Evolutionary conservation across 2,329 filamentous ascomycete species (phyloP).

Genomic region (Aspergillus phoenicis): DNA sequence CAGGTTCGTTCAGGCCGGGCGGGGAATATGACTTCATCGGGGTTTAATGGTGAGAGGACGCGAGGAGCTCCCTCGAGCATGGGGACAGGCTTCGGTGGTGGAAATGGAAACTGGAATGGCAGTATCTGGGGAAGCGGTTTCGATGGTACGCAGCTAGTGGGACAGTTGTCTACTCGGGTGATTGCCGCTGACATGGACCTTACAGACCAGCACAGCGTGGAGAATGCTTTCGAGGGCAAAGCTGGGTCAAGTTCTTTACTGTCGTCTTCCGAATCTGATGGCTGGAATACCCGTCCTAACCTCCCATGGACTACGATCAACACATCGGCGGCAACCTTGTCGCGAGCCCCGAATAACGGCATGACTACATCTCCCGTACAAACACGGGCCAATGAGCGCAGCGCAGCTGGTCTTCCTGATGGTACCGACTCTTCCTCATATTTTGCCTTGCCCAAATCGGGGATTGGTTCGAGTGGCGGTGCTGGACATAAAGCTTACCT

Average conservation of each 20-base stretch:
- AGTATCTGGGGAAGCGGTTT: conserved; percentile 58
- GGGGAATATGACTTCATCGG: conserved; percentile 43
- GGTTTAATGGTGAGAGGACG: conserved; percentile 37
- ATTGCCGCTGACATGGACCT: not conserved
- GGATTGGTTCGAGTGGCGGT: conserved; percentile 42
- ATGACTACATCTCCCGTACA: conserved; percentile 62
- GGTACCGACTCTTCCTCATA: conserved; percentile 49
- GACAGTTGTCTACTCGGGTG: not conserved
- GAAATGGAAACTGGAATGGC: conserved; percentile 48
- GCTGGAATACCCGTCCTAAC: conserved; percentile 57
- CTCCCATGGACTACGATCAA: conserved; percentile 63
- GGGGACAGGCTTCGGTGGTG: conserved; percentile 48
- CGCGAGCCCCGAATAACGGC: conserved; percentile 49
- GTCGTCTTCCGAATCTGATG: conserved; percentile 68
- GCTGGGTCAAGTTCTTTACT: conserved; percentile 71
- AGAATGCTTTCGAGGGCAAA: conserved; percentile 54
- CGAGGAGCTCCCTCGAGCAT: conserved; percentile 44
- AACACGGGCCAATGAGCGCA: conserved; percentile 53
- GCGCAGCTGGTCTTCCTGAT: conserved; percentile 44
- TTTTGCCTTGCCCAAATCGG: conserved; percentile 51
- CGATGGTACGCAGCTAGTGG: conserved; percentile 34
- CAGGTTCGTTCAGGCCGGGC: conserved; percentile 40
- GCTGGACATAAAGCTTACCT: conserved; percentile 38
- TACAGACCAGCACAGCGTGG: conserved; percentile 32
- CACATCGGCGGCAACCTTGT: conserved; percentile 46